Percentiles rank a stretch among this genome's conserved stretches.
phyloP scores from a whole-genome alignment of 768 basidiomycete genomes.

The Erythrobasidium yunnanense region DNA sequence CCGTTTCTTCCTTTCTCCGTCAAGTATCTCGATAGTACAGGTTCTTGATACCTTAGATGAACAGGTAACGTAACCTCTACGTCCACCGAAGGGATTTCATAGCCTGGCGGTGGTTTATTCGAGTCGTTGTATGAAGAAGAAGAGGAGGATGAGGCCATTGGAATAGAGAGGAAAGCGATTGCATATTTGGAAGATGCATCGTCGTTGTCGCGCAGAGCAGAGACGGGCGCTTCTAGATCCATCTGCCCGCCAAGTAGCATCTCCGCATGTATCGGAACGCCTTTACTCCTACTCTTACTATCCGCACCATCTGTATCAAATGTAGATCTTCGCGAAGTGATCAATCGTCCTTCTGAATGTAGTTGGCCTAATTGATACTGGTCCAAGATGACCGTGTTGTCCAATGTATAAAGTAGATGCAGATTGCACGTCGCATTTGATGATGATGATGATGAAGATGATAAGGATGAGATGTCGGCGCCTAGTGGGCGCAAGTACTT shows the following conservation, averaged over 20 bases:
- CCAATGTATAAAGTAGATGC: conserved; percentile 1
- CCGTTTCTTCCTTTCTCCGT: conserved; percentile 2
- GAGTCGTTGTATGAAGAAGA: not conserved
- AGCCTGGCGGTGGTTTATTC: not conserved
- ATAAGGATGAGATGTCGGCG: no score
- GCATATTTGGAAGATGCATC: no score
- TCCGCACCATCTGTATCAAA: not conserved
- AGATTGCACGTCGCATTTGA: conserved; percentile 19
- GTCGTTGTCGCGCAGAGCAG: not conserved
- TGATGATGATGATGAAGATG: no score
- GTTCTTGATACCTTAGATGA: conserved; percentile 30
- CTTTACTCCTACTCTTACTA: not conserved
- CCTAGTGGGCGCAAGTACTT: no score
- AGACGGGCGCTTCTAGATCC: conserved; percentile 29
- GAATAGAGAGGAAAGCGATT: conserved; percentile 8
- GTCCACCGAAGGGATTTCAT: not conserved
- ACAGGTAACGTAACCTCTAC: conserved; percentile 22
- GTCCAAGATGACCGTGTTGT: conserved; percentile 28
- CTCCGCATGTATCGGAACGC: conserved; percentile 10
- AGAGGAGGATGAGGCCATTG: not conserved
- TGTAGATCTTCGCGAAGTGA: conserved; percentile 2
- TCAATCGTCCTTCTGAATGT: conserved; percentile 3
- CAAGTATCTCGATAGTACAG: conserved; percentile 16
- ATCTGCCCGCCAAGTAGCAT: conserved; percentile 15
- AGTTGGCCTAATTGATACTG: conserved; percentile 28